Conservation (phyloP, 2,329 filamentous ascomycete species). For the Sporothrix pallida region DNA sequence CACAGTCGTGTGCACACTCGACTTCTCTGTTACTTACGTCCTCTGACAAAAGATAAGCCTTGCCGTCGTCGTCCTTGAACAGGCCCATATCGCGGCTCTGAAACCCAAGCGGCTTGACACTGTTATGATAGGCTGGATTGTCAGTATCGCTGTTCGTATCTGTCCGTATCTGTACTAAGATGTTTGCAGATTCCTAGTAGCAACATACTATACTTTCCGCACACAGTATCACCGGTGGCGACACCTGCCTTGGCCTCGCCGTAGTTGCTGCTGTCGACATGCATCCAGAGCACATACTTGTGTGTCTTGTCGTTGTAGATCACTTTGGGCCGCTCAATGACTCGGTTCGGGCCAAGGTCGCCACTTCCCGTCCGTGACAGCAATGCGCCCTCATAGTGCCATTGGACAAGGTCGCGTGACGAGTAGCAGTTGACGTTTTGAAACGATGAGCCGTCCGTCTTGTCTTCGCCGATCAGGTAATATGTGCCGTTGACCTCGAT, state of each 20-base stretch:
- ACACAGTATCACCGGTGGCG: slow-evolving; percentile 57
- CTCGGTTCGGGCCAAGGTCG: slow-evolving; percentile 49
- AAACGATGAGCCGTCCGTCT: slow-evolving; percentile 65
- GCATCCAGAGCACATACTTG: slow-evolving; percentile 61
- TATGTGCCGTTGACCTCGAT: slow-evolving; percentile 63
- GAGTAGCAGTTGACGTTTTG: slow-evolving; percentile 73
- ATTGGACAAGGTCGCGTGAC: slow-evolving; percentile 65
- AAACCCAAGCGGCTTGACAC: slow-evolving; percentile 44
- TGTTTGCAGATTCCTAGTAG: not conserved
- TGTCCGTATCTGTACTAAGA: too few relatives aligned
- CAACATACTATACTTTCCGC: slow-evolving; percentile 58
- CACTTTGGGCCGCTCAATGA: slow-evolving; percentile 73
- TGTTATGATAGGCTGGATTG: slow-evolving; percentile 40
- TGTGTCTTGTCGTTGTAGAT: slow-evolving; percentile 67
- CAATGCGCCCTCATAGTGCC: slow-evolving; percentile 39
- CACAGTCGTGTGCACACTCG: too few relatives aligned
- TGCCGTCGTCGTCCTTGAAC: slow-evolving; percentile 66
- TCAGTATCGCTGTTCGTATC: not conserved
- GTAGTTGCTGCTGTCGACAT: slow-evolving; percentile 63
- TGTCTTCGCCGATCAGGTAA: slow-evolving; percentile 74
- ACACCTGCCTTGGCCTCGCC: slow-evolving; percentile 41
- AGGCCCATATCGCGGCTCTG: slow-evolving; percentile 59
- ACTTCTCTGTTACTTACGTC: slow-evolving; percentile 51
- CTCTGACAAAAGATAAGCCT: slow-evolving; percentile 66
- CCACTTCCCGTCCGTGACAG: slow-evolving; percentile 37